A percentile compares a stretch with the other conserved stretches of the same genome.
These are phyloP conservation scores for Nakaseomyces bracarensis DNA, from an alignment of 1,139 yeast species.

Conservation along the genomic window DNA sequence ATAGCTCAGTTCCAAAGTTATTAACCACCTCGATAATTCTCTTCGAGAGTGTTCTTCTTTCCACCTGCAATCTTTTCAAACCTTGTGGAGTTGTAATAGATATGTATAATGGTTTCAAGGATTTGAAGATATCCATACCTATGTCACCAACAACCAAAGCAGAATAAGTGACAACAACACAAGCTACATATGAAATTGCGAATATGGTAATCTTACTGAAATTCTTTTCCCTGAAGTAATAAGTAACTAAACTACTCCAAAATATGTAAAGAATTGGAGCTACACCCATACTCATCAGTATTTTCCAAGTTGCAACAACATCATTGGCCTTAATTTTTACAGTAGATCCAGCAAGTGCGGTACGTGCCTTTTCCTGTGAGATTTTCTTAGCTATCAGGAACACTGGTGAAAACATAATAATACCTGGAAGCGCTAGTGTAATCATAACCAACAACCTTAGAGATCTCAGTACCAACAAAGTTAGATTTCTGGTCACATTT, in stretches of 20 bases:
- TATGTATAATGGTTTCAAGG: conserved; percentile 71
- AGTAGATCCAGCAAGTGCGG: conserved; percentile 79
- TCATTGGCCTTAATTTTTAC: conserved; percentile 89
- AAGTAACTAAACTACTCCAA: conserved; percentile 64
- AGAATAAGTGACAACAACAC: conserved; percentile 72
- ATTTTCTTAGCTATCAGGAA: conserved; percentile 68
- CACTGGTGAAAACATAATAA: conserved; percentile 76
- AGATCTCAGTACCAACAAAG: conserved; percentile 46
- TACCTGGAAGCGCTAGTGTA: conserved; percentile 73
- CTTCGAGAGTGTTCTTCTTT: conserved; percentile 37
- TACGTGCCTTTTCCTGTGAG: conserved; percentile 60
- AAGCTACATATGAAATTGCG: conserved; percentile 29
- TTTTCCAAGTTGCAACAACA: conserved; percentile 94
- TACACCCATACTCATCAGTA: conserved; percentile 76
- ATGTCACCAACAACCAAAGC: conserved; percentile 87
- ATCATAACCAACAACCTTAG: conserved; percentile 47
- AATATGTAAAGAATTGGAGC: conserved; percentile 79
- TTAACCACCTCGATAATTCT: conserved; percentile 52
- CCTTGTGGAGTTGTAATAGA: conserved; percentile 52
- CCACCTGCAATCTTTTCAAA: conserved; percentile 39
- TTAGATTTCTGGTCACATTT: conserved; percentile 39
- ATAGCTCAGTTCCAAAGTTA: conserved; percentile 54
- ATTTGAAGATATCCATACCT: conserved; percentile 81
- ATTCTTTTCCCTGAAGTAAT: conserved; percentile 24
- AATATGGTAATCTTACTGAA: conserved; percentile 26